Evolutionary conservation across 306 rosid species (phyloP), one percentile per base, ranked within the genome.

Genomic region (Medicago arabica): DNA sequence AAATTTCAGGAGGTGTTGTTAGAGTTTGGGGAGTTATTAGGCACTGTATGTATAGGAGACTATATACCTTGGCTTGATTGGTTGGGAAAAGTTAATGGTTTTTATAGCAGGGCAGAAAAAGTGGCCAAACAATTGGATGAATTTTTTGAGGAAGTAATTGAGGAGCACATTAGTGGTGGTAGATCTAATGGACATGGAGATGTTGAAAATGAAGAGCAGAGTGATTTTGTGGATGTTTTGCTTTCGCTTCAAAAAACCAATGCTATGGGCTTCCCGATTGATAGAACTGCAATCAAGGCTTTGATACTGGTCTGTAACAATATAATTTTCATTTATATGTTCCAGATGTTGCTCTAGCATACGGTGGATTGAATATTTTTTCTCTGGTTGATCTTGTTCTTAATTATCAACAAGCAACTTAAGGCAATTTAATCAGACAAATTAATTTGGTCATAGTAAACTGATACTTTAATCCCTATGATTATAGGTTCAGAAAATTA

Each of bases 51-150:
- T 17, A 54, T 54, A 18, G 61, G 61, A 4, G 7, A 54, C 9
- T 54, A 54, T 54, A 59, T 77, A 43, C 81, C 75, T 55, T 77
- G 81, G 75, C 81, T 77, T 41, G 54, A 49, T 67, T 77, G 61
- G 61, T 54, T 54, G 31, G 61, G 61, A 18, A 54, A 54, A 19
- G 0, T 54, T 3, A 54, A 54, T 19, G 61, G 61, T 18, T 18
- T 54, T 54, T 54, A 54, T 54, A 19, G 61, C 18, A 54, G 2
- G 9, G 81, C 81, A 28, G 6, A 46, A 0, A 77, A 34, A 55
- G 75, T 67, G n/a, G 81, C 81, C 5, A 55, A 54, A 60, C 11
- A 59, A 4, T 16, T 77, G 38, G 81, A 77, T 28, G 60, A 57
- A 11, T 77, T 77, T 57, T n/a, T 77, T 8, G 69, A 77, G 3